Percentiles rank a stretch among this genome's conserved stretches.
Conservation (phyloP, 139 green algal species). For the Coelastrella sp. region DNA sequence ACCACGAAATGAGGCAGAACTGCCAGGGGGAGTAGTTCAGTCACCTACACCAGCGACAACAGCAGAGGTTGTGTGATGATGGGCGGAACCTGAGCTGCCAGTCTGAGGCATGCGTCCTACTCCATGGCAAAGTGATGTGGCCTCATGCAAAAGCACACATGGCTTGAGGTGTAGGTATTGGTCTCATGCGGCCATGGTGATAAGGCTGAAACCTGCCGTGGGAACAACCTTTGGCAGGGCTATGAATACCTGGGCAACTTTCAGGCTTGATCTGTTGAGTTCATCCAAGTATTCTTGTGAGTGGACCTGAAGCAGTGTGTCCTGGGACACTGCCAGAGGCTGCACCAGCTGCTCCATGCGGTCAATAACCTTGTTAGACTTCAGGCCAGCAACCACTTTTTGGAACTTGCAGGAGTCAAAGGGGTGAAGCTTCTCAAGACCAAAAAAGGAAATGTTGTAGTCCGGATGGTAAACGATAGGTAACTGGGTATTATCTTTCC, state of each 20-base stretch:
- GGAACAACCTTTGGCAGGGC: neutral
- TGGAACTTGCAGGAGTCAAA: slow-evolving; percentile 86
- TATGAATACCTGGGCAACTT: slow-evolving; percentile 29
- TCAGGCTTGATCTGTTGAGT: slow-evolving; percentile 63
- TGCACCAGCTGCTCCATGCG: slow-evolving; percentile 24
- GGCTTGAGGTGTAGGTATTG: neutral
- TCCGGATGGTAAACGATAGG: slow-evolving; percentile 64
- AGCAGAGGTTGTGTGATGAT: neutral
- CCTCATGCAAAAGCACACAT: neutral
- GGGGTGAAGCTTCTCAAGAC: slow-evolving; percentile 84
- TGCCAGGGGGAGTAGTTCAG: slow-evolving; percentile 71
- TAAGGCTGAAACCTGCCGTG: slow-evolving; percentile 15
- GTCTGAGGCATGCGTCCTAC: neutral
- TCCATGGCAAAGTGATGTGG: neutral
- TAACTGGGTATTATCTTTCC: slow-evolving; percentile 47
- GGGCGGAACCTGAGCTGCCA: too few species aligned
- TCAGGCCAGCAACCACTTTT: slow-evolving; percentile 38
- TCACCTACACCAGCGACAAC: slow-evolving; percentile 59
- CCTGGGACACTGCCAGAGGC: slow-evolving; percentile 42
- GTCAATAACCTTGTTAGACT: neutral
- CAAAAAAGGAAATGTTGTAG: slow-evolving; percentile 84
- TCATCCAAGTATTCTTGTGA: slow-evolving; percentile 63
- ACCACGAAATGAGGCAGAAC: slow-evolving; percentile 62
- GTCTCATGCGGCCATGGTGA: neutral
- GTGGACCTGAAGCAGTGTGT: slow-evolving; percentile 68